Evolutionary conservation across 1,139 yeast genomes (phyloP).

Genomic region (Geotrichum restrictum): DNA sequence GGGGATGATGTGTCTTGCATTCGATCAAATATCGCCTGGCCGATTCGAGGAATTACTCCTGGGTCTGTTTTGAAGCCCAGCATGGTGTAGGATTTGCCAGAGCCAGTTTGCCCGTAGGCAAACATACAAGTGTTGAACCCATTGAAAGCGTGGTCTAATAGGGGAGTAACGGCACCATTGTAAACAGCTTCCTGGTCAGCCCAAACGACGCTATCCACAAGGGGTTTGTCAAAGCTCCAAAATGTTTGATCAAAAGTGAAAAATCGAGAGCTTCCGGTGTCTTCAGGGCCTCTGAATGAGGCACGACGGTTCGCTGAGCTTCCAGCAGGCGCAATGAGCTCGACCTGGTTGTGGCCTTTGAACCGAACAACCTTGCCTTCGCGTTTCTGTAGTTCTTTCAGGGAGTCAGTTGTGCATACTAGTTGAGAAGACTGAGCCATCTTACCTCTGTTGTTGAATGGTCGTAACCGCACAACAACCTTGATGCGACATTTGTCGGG

Average conservation of each 20-base stretch:
- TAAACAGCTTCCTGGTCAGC: slow-evolving; percentile 11
- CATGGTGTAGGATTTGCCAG: slow-evolving; percentile 87
- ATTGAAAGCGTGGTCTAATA: slow-evolving; percentile 29
- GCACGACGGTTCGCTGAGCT: neutral
- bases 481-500: slow-evolving; percentile 9
- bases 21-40: slow-evolving; percentile 10
- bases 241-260: slow-evolving; percentile 16
- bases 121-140: slow-evolving; percentile 85
- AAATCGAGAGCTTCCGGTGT: neutral
- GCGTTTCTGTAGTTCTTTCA: slow-evolving; percentile 6
- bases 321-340: slow-evolving; percentile 3
- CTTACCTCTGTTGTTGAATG: slow-evolving; percentile 18
- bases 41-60: slow-evolving; percentile 17
- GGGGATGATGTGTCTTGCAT: neutral
- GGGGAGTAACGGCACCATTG: slow-evolving; percentile 6
- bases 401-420: neutral
- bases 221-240: slow-evolving; percentile 11
- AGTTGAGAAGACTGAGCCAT: neutral
- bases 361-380: slow-evolving; percentile 1
- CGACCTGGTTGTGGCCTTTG: slow-evolving; percentile 6
- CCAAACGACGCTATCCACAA: neutral
- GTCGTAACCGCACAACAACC: slow-evolving; percentile 18
- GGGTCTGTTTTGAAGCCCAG: slow-evolving; percentile 51
- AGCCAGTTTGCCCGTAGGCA: slow-evolving; percentile 87
- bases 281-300: slow-evolving; percentile 1